Percentiles rank a stretch among this genome's conserved stretches.
phyloP scores from a whole-genome alignment of 2,329 filamentous ascomycete species.

The Cryoendolithus antarcticus region DNA sequence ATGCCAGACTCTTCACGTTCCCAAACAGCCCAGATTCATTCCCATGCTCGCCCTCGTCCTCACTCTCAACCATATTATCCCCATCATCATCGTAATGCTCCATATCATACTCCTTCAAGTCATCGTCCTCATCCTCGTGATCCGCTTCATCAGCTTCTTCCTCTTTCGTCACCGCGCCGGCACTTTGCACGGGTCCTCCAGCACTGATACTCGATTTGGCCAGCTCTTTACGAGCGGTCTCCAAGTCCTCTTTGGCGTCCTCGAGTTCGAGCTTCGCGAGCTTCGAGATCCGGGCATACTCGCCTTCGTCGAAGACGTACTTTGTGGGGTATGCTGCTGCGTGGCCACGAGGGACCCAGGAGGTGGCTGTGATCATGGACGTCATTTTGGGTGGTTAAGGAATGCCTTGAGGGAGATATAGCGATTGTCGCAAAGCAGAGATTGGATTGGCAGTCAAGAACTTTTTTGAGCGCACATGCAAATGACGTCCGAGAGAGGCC shows the following conservation, averaged over 20 bases:
- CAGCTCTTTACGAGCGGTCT: constrained; percentile 47
- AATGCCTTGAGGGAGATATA: too few relatives aligned
- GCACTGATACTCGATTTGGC: constrained; percentile 22
- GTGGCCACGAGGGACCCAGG: constrained; percentile 40
- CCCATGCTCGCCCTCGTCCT: constrained; percentile 24
- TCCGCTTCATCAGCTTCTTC: constrained; percentile 15
- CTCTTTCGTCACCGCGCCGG: constrained; percentile 50
- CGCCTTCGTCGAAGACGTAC: constrained; percentile 40
- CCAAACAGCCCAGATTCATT: constrained; percentile 72
- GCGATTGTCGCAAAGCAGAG: too few relatives aligned
- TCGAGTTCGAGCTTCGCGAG: constrained; percentile 57
- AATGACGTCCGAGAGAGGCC: too few relatives aligned
- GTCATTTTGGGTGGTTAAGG: constrained; percentile 17
- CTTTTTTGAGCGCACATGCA: too few relatives aligned
- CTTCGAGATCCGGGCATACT: constrained; percentile 38
- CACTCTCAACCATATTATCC: constrained; percentile 42
- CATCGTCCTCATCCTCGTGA: constrained; percentile 49
- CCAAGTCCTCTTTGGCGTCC: constrained; percentile 78
- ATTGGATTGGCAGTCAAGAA: too few relatives aligned
- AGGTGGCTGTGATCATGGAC: constrained; percentile 45
- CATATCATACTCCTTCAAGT: constrained; percentile 90
- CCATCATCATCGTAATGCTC: constrained; percentile 78
- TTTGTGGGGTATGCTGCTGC: constrained; percentile 37
- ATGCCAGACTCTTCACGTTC: constrained; percentile 84
- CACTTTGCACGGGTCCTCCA: not conserved